Evolutionary conservation across 805 yeast species (phyloP).

Genomic region (Kurtzmaniella cleridarum): DNA sequence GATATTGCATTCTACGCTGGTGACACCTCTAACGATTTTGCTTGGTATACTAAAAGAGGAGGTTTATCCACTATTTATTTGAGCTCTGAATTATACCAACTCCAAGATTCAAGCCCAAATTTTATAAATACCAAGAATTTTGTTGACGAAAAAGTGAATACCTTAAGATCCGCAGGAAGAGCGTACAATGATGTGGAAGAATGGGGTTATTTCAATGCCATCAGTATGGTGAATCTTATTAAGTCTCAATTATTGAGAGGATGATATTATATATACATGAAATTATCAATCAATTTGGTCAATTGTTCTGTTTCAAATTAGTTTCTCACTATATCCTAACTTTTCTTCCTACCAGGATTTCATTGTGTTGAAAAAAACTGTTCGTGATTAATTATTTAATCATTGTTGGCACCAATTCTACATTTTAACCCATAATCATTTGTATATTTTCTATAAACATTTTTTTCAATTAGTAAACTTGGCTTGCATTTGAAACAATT

Average conservation of each 20-base stretch:
- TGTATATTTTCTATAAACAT: slow-evolving; percentile 2
- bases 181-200: slow-evolving; percentile 65
- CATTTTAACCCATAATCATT: slow-evolving; percentile 2
- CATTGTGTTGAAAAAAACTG: too few species aligned
- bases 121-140: slow-evolving; percentile 57
- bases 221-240: slow-evolving; percentile 60
- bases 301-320: too few species aligned
- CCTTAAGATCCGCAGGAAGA: slow-evolving; percentile 50
- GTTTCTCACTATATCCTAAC: too few species aligned
- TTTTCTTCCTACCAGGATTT: too few species aligned
- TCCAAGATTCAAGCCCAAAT: slow-evolving; percentile 59
- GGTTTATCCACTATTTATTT: slow-evolving; percentile 67
- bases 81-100: slow-evolving; percentile 72
- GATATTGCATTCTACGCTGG: slow-evolving; percentile 79
- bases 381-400: not conserved
- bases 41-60: slow-evolving; percentile 89
- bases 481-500: slow-evolving; percentile 44
- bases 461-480: slow-evolving; percentile 14
- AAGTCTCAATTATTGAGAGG: slow-evolving; percentile 68
- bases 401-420: not conserved
- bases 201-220: slow-evolving; percentile 67
- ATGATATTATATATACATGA: slow-evolving; percentile 17
- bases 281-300: too few species aligned
- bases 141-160: slow-evolving; percentile 54
- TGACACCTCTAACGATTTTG: slow-evolving; percentile 72